Evolutionary conservation across 805 yeast species (phyloP).

Genomic region (Sugiyamaella smithiae): DNA sequence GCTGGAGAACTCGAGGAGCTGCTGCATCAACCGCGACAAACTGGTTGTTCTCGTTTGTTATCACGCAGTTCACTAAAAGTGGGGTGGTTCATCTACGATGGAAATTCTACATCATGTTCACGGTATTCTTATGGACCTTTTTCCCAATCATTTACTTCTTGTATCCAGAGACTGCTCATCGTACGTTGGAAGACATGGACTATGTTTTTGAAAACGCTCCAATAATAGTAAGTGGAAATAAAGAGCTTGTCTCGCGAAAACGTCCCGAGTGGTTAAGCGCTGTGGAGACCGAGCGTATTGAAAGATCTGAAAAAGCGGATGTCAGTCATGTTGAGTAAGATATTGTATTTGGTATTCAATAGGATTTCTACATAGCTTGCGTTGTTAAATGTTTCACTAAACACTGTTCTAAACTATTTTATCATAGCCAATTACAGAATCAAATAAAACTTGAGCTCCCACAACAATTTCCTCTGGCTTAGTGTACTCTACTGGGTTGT

Average conservation of each 20-base stretch:
- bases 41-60: slow-evolving; percentile 9
- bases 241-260: slow-evolving; percentile 8
- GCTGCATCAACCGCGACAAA: slow-evolving; percentile 12
- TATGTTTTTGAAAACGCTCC: slow-evolving; percentile 31
- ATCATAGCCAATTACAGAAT: slow-evolving; percentile 45
- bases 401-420: too few relatives aligned
- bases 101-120: slow-evolving; percentile 42
- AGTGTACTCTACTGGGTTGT: slow-evolving; percentile 63
- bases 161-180: slow-evolving; percentile 42
- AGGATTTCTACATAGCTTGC: background rate
- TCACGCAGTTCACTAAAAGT: slow-evolving; percentile 30
- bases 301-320: background rate
- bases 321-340: slow-evolving; percentile 3
- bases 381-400: too few relatives aligned
- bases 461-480: slow-evolving; percentile 59
- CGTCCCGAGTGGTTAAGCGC: slow-evolving; percentile 11
- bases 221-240: slow-evolving; percentile 8
- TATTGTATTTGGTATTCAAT: too few relatives aligned
- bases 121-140: slow-evolving; percentile 21
- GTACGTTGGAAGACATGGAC: slow-evolving; percentile 44
- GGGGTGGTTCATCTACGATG: slow-evolving; percentile 42
- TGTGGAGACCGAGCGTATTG: slow-evolving; percentile 5
- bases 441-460: slow-evolving; percentile 56
- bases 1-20: slow-evolving; percentile 11
- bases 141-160: slow-evolving; percentile 29